Conservation (phyloP, 176 grass and related monocot species). For the Cocos nucifera region DNA sequence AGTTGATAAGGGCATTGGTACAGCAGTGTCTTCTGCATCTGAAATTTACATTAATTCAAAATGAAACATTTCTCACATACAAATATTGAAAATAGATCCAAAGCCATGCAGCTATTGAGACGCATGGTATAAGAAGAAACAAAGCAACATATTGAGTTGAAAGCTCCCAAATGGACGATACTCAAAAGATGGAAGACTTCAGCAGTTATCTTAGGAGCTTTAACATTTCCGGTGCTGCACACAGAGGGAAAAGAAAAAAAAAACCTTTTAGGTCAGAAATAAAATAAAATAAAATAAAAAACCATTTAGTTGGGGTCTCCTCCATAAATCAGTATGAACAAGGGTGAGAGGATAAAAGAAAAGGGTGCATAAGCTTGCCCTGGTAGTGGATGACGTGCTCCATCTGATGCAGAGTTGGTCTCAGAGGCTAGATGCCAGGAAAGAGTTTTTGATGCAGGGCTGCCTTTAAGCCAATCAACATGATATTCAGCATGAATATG, state of each 20-base stretch:
- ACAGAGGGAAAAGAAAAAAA: neutral
- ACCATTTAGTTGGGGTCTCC: too few species aligned
- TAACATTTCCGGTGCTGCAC: slow-evolving; percentile 49
- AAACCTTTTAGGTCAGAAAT: neutral
- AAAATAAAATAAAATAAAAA: too few species aligned
- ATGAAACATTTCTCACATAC: neutral
- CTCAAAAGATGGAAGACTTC: slow-evolving; percentile 49
- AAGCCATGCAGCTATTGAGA: too few species aligned
- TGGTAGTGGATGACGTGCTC: slow-evolving; percentile 25
- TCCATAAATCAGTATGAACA: too few species aligned
- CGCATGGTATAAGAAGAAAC: too few species aligned
- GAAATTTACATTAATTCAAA: slow-evolving; percentile 17
- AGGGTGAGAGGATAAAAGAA: too few species aligned
- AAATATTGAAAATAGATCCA: too few species aligned
- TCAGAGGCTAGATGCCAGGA: slow-evolving; percentile 88
- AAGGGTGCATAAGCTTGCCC: slow-evolving; percentile 24
- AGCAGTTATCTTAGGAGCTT: slow-evolving; percentile 41
- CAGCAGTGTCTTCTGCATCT: slow-evolving; percentile 41
- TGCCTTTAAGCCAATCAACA: slow-evolving; percentile 3
- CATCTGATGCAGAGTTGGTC: slow-evolving; percentile 40
- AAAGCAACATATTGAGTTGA: too few species aligned
- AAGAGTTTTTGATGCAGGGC: slow-evolving; percentile 70
- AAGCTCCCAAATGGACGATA: slow-evolving; percentile 20
- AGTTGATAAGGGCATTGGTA: slow-evolving; percentile 25
- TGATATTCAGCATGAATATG: too few species aligned